Base-by-base conservation (phyloP, 225 moss, liverwort and hornwort genomes). In the Ulota crispa region DNA sequence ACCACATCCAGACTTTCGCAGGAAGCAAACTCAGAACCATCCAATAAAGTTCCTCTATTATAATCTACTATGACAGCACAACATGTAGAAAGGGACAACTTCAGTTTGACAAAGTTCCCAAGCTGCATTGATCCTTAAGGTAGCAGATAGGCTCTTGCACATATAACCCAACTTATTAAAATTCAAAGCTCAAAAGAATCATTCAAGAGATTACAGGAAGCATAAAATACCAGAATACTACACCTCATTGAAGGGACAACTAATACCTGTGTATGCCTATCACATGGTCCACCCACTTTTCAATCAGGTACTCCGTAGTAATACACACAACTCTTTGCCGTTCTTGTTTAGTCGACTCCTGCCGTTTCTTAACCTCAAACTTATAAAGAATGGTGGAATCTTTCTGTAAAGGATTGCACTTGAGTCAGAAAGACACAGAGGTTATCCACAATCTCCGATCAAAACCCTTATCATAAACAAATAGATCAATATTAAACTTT, bases 271-370 rank as follows among this genome's bases (percentile, higher is more conserved):
- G 94, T 77, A 99, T 87, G 78, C 95, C 93, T 88, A 90, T 91
- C 36, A 96, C 95, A 84, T 95, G 92, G 77, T 99, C 98, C 45
- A 85, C 92, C 81, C 92, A 95, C 78, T 94, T 99, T 84, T 99
- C 98, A 85, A 96, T 92, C 39, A 94, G 85, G 72, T 85, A 92
- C 55, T 92, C 92, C 77, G 91, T 89, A 13, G 95, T 93, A n/a
- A 99, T 86, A 82, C 91, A 93, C 30, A 99, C 50, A 77, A 84
- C 89, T 78, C 98, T 96, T 66, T 87, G 84, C 42, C 98, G 88
- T 84, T 96, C 94, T 89, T 99, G 95, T 74, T 87, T 92, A 9
- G 77, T 71, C 54, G 83, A 75, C 55, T 95, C 94, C 81, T 94
- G 90, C 64, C 92, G 89, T 83, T 99, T 99, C 57, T 89, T 82